Evolutionary conservation across 164 flowering plant species (phyloP), one percentile per base, ranked within the genome.

Genomic region (Liquidambar formosana): DNA sequence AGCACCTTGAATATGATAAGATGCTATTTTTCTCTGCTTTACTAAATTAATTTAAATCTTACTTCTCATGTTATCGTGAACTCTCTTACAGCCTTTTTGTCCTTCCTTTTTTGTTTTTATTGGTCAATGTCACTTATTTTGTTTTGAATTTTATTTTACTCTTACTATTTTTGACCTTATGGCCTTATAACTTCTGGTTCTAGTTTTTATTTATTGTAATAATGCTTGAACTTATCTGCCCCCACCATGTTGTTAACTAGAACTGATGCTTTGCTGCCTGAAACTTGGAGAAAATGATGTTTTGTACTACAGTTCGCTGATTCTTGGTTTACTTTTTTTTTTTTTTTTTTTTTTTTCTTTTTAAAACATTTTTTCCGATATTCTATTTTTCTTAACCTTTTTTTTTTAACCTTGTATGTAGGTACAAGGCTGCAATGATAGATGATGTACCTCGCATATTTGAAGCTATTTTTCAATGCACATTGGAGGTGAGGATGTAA

Each of bases 401-500:
- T 57, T 53, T 3, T 16, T 22, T 23, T n/a, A 46, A n/a, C n/a
- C 18, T 51, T 67, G 11, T 56, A 14, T 68, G 16, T 71, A 91
- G 97, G 88, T 89, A 90, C 69, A 96, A 86, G 75, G 81, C 77
- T 66, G 86, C 91, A 51, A 95, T 95, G 99, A 83, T 81, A 27
- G 99, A 95, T 58, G 99, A 95, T 75, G 97, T 95, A 21, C 97
- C 99, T 75, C 90, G 92, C 58, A 93, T 95, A 69, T 95, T 95
- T 83, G 97, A 93, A 77, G 99, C 99, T 22, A 84, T 88, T 78
- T 95, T 95, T 71, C 96, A 93, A 63, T 95, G 99, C 78, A 95
- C 99, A 3, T 75, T 95, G 51, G 97, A 90, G 97, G 99, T 95
- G 53, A 80, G 76, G 21, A 65, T 53, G 3, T 43, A 18, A 15